Base-by-base conservation (phyloP, 192 early-diverging fungal species). In the Haplosporangium gracile region DNA sequence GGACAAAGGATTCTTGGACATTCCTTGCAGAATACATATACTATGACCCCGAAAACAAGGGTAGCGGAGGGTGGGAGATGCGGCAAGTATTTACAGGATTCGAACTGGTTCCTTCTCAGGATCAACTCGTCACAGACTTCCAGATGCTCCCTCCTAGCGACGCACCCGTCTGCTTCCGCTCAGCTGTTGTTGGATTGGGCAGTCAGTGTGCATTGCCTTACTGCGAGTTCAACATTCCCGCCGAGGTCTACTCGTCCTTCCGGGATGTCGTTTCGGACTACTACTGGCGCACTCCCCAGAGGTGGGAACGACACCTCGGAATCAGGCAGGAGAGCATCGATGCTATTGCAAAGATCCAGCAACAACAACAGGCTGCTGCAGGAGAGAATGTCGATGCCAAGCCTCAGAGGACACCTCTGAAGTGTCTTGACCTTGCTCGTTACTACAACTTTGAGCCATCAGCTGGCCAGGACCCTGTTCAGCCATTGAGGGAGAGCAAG, bases 141-240 rank as follows among this genome's bases (percentile, higher is more conserved):
- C 80, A 82, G 70, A 39, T 60, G 10, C 29, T 82, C 4, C 86
- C 81, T 8, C 81, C 80, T 5, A 22, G 9, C n/a, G 63, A 75
- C 36, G 75, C 68, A 24, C 78, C 86, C 10, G 73, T 88, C 38
- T 88, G 86, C 38, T 88, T 88, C 34, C 24, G 55, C 1, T 70
- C 63, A 20, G 86, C 86, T 10, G 80, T 88, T 6, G 65, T 88
- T 43, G 86, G 81, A 34, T 32, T 80, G n/a, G 77, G 86, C 53
- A 79, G 77, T 16, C 86, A 82, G 43, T 88, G 86, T 70, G 74
- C 63, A 24, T 38, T 82, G 70, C 4, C 15, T 22, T 88, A 82
- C 63, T 88, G 80, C 43, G 86, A 55, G 8, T 79, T 76, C 2
- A 88, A 76, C 73, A 88, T 75, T 22, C 86, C 86, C 2, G 34